Base-by-base conservation (phyloP, 352 stramenopile genomes). In the Albugo candida region DNA sequence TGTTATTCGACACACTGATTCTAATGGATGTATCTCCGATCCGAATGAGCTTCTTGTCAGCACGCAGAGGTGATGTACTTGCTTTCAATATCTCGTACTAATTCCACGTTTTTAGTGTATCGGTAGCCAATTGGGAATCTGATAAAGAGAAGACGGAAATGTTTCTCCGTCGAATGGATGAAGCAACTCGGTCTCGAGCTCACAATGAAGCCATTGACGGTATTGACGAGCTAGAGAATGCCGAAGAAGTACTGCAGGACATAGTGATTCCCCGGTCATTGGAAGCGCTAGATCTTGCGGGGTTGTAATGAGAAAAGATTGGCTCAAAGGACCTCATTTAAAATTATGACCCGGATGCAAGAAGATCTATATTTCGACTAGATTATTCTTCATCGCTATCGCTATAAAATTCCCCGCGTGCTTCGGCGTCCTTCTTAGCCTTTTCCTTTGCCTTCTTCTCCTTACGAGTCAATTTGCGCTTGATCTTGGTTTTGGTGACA, bases 391-490 rank as follows among this genome's bases (percentile, higher is more conserved):
- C 38, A 49, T 58, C 52, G 21, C 24, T 47, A 70, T 92, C 78
- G 51, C 66, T 82, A 53, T 57, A 92, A 66, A 81, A 87, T 52
- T 92, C 78, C 49, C 78, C 78, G 36, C 67, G 67, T 44, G 74
- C 75, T 54, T 92, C 78, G 20, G 78, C 78, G 41, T 92, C 78
- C 69, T 92, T 92, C 58, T 77, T 75, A 47, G 76, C 74, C 74
- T 92, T 92, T 13, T 59, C 56, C 62, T 92, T 92, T 17, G 78
- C 78, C 71, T 92, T 92, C 49, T 80, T 54, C 63, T 92, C 78
- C 69, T 92, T 92, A 53, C 78, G 78, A 54, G 78, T 92, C 8
- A 92, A 65, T 71, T 88, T 92, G 62, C 78, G 78, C 67, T 92
- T 92, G 50, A 92, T 69, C 60, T 92, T 92, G 45, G 52, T 92